Evolutionary conservation across 2,329 filamentous ascomycete genomes (phyloP), one percentile per base, ranked within the genome.

Genomic region (Fusarium solani-melongenae): DNA sequence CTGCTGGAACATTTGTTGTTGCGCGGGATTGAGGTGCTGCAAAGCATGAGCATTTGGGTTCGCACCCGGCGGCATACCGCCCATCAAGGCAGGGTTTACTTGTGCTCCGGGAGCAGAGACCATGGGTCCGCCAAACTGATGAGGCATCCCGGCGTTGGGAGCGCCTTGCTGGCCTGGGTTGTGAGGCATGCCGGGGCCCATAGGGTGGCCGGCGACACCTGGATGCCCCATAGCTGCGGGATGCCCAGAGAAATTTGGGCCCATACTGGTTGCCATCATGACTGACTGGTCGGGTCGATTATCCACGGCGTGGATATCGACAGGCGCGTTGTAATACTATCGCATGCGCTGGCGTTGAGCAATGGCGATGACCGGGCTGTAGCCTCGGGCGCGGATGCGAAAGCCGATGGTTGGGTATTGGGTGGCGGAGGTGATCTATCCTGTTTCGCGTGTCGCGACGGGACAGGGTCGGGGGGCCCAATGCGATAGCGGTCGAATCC

Each of bases 61-160:
- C 73, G 86, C 87, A 70, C 92, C 90, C 33, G 92, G 92, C 72
- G 92, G 92, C 90, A 95, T 94, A 66, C 89, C 91, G 73, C 85
- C 89, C 92, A 95, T 94, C 87, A 95, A 89, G 65, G 91, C 89
- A 77, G 93, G 92, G 80, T 91, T 93, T 74, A 94, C 91, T 80
- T 93, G 92, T 70, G 89, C 90, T 74, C 90, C 91, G 22, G 93
- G 92, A 38, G 90, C 92, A 66, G 93, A 93, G 31, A 92, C 92
- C 85, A 93, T 93, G 76, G 93, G 92, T 46, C 78, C 81, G 83
- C 89, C 84, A 76, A 91, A 87, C 82, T 93, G 92, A 81, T 93
- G 92, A 75, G 89, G 89, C 81, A 92, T 91, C 41, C 87, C 88
- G 70, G 84, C 88, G 31, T 89, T 90, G 73, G 92, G 92, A 62